Base-by-base conservation (phyloP, 352 stramenopile species). In the Phytophthora nicotianae region DNA sequence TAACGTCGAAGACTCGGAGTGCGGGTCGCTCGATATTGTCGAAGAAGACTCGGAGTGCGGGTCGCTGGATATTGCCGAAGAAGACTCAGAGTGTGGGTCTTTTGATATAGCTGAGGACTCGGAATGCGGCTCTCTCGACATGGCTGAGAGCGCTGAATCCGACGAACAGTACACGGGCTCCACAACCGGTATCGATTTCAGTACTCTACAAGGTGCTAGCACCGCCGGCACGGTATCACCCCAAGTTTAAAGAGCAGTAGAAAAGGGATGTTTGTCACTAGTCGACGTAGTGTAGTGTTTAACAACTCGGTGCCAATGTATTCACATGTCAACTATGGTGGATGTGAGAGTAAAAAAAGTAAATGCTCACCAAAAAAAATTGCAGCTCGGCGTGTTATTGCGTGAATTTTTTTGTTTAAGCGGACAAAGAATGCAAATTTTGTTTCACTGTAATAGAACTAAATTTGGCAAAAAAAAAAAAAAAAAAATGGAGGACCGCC, bases 121-220 rank as follows among this genome's bases (percentile, higher is more conserved):
- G 0, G 65, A 69, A 29, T 71, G 56, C 23, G 66, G 52, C 2
- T 72, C 67, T 26, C 67, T 75, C 2, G 73, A 83, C 26, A 48
- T 75, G 13, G 66, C 64, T 16, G 60, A 67, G 43, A 58, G 62
- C 23, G 41, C 62, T 8, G 49, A 66, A 35, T 57, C 56, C 8
- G 70, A 60, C 42, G 50, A 37, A 13, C 50, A 62, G 23, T 67
- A 63, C 38, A 62, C 58, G 7, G 50, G 64, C 20, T 65, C 64
- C 4, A 72, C 58, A 20, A 70, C 71, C 42, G 60, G 62, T 59
- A 69, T 81, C 35, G 54, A 61, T 48, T 83, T 83, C 46, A 52
- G 38, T 35, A 68, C 50, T 32, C 27, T 80, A 45, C 35, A 72
- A 8, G 70, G 62, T 13, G 26, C 46, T 5, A 58, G 43, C 3